Base-by-base conservation (phyloP, 192 early-diverging fungal genomes). In the Coemansia sp. region DNA sequence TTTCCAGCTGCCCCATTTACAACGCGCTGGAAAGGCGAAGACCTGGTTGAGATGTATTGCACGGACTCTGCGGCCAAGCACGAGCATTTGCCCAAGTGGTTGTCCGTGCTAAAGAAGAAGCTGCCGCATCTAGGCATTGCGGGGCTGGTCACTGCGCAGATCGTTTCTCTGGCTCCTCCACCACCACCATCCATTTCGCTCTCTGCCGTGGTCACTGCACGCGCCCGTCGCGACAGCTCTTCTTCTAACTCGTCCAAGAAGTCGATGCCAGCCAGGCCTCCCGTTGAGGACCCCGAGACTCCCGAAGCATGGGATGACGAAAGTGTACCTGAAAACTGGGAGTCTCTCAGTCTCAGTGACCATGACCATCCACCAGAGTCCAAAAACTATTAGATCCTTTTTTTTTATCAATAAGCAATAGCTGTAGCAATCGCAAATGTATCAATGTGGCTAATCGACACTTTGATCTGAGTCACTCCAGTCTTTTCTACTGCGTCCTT, bases 401-500 rank as follows among this genome's bases (percentile, higher is more conserved):
- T 20, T 35, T 34, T 14, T 33, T 11, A 14, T 13, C 11, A 62
- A n/a, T 13, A 16, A 18, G 91, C 64, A 78, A 86, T 73, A n/a
- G 94, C 94, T 67, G 95, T 89, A 14, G 94, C 94, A 66, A 94
- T 93, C 42, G 92, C 91, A 79, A 94, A 96, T 14, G 86, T 83
- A 56, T 93, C 95, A 60, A 89, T 89, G 73, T 98, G 95, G 65
- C 90, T 93, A 71, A 98, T 98, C 18, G 93, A 92, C 21, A 98
- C 92, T 74, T 91, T 94, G 56, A 98, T 79, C 28, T 85, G 71
- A 36, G 79, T 78, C 58, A 94, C 86, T 7, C 92, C 92, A 24
- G 90, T 88, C 69, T 86, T 84, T 42, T 71, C 67, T 0, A 87
- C 90, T 9, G 88, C 90, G 11, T 73, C 84, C 72, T 92, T 86